A percentile compares a stretch with the other conserved stretches of the same genome.
Evolutionary conservation across 345 rosid genomes (phyloP).

Genomic region (Rhodomyrtus tomentosa): DNA sequence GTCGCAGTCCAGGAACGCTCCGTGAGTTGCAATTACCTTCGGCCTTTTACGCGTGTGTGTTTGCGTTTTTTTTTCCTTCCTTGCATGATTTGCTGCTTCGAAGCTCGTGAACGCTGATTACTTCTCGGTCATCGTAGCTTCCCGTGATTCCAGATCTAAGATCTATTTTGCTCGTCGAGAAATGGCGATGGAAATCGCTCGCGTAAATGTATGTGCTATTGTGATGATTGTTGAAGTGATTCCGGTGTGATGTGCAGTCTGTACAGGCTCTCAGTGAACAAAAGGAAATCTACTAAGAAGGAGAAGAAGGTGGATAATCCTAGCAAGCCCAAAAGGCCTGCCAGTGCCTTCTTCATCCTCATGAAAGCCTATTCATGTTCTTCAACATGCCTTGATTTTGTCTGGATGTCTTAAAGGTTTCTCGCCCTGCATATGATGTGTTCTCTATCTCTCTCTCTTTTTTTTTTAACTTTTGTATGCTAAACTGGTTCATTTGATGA

Average conservation of each 20-base stretch:
- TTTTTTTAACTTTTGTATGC: neutral
- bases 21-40: slow-evolving; percentile 23
- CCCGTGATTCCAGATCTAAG: neutral
- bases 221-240: neutral
- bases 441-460: too few relatives aligned
- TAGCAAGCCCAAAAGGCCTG: slow-evolving; percentile 43
- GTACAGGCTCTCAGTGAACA: slow-evolving; percentile 67
- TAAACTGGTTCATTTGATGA: neutral
- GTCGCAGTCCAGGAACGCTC: slow-evolving; percentile 57
- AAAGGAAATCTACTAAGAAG: slow-evolving; percentile 33
- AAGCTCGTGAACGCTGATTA: neutral
- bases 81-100: neutral
- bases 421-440: neutral
- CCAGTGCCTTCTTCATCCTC: slow-evolving; percentile 52
- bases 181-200: neutral
- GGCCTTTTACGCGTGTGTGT: neutral
- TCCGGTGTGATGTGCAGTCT: neutral
- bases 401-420: neutral
- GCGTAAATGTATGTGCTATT: neutral
- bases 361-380: slow-evolving; percentile 34
- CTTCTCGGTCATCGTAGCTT: neutral
- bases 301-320: slow-evolving; percentile 39
- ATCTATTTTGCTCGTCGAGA: neutral
- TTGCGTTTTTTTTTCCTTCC: neutral
- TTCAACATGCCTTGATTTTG: neutral